Conservation (phyloP, 2,329 filamentous ascomycete genomes). For the Neonectria coccinea region DNA sequence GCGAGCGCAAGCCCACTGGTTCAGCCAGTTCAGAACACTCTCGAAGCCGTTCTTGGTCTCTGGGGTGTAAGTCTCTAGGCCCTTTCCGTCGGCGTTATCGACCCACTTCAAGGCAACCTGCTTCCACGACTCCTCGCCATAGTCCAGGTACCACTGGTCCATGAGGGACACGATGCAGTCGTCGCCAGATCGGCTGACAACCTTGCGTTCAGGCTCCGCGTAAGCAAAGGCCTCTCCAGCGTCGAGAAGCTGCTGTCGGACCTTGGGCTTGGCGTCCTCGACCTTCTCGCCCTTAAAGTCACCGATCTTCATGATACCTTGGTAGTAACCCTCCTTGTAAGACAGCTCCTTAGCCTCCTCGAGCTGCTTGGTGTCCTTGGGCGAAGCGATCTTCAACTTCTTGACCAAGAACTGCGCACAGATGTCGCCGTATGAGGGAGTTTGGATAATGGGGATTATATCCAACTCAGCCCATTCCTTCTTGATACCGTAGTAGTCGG, state of each 20-base stretch:
- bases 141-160: slow-evolving; percentile 98
- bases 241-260: slow-evolving; percentile 81
- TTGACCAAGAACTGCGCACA: slow-evolving; percentile 87
- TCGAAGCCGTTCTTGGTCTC: slow-evolving; percentile 86
- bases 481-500: slow-evolving; percentile 95
- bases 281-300: slow-evolving; percentile 91
- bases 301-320: slow-evolving; percentile 88
- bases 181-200: slow-evolving; percentile 89
- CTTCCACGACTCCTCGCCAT: slow-evolving; percentile 91
- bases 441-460: slow-evolving; percentile 89
- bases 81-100: slow-evolving; percentile 72
- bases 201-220: slow-evolving; percentile 90
- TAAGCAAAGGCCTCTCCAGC: slow-evolving; percentile 87
- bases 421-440: slow-evolving; percentile 86
- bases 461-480: slow-evolving; percentile 96
- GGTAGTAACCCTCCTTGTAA: slow-evolving; percentile 98
- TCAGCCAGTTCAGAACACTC: slow-evolving; percentile 90
- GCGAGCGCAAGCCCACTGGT: slow-evolving; percentile 94
- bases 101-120: slow-evolving; percentile 79
- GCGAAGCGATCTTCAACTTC: slow-evolving; percentile 94
- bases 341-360: slow-evolving; percentile 95
- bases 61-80: slow-evolving; percentile 82
- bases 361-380: slow-evolving; percentile 90
- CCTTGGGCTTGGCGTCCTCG: slow-evolving; percentile 86
- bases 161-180: slow-evolving; percentile 93